These are phyloP conservation scores for Beauveria medogensis DNA, from an alignment of 2,329 filamentous ascomycete species.

Conservation along the genomic window DNA sequence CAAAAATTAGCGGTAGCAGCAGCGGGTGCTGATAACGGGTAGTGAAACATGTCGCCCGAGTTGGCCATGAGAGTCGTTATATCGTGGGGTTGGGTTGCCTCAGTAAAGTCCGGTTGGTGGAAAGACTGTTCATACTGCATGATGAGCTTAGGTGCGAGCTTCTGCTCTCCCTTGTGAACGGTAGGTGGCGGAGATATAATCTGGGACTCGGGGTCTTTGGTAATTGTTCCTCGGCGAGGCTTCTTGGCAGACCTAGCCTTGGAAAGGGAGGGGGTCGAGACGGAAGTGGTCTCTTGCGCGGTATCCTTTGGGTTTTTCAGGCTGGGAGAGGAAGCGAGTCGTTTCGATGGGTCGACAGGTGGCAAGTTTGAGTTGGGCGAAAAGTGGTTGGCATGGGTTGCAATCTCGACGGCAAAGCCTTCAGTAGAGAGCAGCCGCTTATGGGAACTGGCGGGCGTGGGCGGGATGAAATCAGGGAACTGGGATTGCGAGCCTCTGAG, in stretches of 20 bases:
- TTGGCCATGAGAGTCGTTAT: constrained; percentile 39
- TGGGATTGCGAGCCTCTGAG: constrained; percentile 36
- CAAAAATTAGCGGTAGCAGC: constrained; percentile 47
- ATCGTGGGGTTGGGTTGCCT: constrained; percentile 40
- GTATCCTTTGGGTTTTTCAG: constrained; percentile 27
- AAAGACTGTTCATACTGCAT: constrained; percentile 54
- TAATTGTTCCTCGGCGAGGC: constrained; percentile 32
- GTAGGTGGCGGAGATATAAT: constrained; percentile 55
- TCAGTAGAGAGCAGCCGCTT: constrained; percentile 46
- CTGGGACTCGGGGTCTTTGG: constrained; percentile 34
- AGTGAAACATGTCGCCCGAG: constrained; percentile 49
- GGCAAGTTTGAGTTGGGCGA: constrained; percentile 47
- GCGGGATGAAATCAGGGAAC: constrained; percentile 37
- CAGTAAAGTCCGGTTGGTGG: constrained; percentile 43
- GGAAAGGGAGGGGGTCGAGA: constrained; percentile 22
- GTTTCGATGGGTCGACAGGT: constrained; percentile 50
- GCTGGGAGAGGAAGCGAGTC: constrained; percentile 50
- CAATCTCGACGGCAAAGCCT: constrained; percentile 41
- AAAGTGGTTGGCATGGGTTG: constrained; percentile 56
- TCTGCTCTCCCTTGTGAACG: constrained; percentile 45
- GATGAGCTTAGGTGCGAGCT: constrained; percentile 44
- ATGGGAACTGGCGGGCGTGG: constrained; percentile 30
- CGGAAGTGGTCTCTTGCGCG: constrained; percentile 20
- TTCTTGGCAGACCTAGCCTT: constrained; percentile 34
- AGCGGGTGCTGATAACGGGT: constrained; percentile 51